Base-by-base conservation (phyloP, 2,329 filamentous ascomycete genomes). In the Huntiella savannae region DNA sequence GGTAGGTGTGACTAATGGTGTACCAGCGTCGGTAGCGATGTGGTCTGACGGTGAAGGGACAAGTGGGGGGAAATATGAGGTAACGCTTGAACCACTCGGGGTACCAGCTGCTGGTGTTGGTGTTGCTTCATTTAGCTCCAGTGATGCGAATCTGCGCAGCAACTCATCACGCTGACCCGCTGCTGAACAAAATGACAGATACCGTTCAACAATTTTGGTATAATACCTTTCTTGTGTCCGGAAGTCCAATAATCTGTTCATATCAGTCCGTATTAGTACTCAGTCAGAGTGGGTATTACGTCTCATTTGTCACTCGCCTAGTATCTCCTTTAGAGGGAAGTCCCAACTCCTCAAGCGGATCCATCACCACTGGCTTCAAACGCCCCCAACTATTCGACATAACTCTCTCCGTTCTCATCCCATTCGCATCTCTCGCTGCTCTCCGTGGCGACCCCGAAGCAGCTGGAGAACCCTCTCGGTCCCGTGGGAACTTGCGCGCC, bases 271-370 rank as follows among this genome's bases (percentile, higher is more conserved):
- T 33, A 38, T 36, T 13, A 6, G 17, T 12, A 33, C 38, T 32
- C 39, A 17, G 13, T 11, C 34, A 2, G 3, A n/a, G 13, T 35
- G 4, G 28, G 1, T 3, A 22, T 33, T 45, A 49, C 32, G 15
- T 17, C 2, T 8, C 8, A 16, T 33, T 1, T 40, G 33, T 32
- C 19, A 49, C 57, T 35, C 67, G 88, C 86, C 82, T 79, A 41
- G 71, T 82, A 60, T 96, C 88, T 45, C 88, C 88, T 58, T 94
- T 95, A 2, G 86, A 94, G 4, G 84, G 84, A 53, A 94, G 70
- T 1, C 88, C 87, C 53, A 92, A 81, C 50, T 69, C 72, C 54
- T 92, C 82, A 22, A 96, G 67, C 11, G 82, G 75, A 59, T 95
- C 86, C 48, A 76, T 65, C 39, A 79, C 74, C 50, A 79, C 71